Conservation (phyloP, 2,329 filamentous ascomycete genomes). For the Xylariomycetidae sp. region DNA sequence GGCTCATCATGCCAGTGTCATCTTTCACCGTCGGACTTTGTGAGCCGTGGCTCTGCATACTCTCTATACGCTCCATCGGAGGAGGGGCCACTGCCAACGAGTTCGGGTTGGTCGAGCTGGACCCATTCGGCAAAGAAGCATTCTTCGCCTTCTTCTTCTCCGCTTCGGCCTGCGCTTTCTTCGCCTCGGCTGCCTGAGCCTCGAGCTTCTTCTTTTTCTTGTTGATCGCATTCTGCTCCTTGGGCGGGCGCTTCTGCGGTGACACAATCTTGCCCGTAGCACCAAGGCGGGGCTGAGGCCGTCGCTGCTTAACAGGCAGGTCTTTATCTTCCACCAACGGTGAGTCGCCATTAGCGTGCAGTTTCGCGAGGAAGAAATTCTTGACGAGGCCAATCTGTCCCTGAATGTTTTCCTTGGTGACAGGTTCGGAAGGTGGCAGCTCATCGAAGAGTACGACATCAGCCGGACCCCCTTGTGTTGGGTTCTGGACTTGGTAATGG, state of each 20-base stretch:
- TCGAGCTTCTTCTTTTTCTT: constrained; percentile 84
- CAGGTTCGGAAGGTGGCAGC: constrained; percentile 64
- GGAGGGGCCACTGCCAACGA: constrained; percentile 32
- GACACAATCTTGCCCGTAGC: constrained; percentile 81
- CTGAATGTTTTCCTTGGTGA: constrained; percentile 72
- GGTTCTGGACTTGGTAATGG: constrained; percentile 71
- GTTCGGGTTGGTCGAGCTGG: constrained; percentile 12
- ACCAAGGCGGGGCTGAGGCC: constrained; percentile 57
- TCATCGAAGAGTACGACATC: constrained; percentile 59
- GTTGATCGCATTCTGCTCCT: constrained; percentile 75
- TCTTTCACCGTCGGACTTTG: constrained; percentile 63
- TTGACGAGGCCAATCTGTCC: constrained; percentile 81
- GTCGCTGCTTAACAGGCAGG: constrained; percentile 84
- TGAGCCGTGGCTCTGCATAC: constrained; percentile 49
- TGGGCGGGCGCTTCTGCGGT: constrained; percentile 74
- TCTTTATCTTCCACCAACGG: constrained; percentile 92
- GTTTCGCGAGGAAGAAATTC: constrained; percentile 84
- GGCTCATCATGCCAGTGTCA: constrained; percentile 75
- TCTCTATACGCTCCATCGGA: constrained; percentile 54
- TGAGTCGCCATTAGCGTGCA: constrained; percentile 77
- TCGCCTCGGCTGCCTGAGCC: constrained; percentile 47
- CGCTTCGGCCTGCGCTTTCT: constrained; percentile 29
- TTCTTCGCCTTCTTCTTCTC: constrained; percentile 49
- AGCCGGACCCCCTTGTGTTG: constrained; percentile 53
- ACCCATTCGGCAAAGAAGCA: constrained; percentile 19